These are phyloP conservation scores for Cutaneotrichosporon curvatum DNA, from an alignment of 1,284 basidiomycete genomes.

Conservation along the genomic window DNA sequence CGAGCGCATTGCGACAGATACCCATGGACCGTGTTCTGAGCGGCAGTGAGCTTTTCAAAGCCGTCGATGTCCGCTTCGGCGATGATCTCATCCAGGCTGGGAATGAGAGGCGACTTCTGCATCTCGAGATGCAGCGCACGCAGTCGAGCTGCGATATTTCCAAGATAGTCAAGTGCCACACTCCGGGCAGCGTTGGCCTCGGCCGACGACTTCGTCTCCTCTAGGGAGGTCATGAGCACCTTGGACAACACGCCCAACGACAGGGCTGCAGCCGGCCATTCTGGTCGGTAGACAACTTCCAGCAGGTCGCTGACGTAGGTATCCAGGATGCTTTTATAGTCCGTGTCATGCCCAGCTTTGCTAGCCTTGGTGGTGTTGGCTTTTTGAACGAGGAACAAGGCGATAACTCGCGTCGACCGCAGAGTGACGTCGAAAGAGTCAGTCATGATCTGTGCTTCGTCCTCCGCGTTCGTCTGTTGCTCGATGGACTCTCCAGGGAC, in stretches of 20 bases:
- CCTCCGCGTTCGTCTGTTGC: constrained; percentile 1
- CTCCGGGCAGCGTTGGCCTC: constrained; percentile 77
- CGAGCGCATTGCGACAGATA: constrained; percentile 24
- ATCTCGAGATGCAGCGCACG: constrained; percentile 49
- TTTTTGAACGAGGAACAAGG: constrained; percentile 73
- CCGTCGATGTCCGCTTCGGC: constrained; percentile 51
- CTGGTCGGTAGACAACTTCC: constrained; percentile 83
- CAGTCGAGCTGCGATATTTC: constrained; percentile 77
- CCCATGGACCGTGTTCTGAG: constrained; percentile 50
- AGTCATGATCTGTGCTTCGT: constrained; percentile 3
- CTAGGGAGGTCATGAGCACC: constrained; percentile 73
- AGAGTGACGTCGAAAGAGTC: constrained; percentile 58
- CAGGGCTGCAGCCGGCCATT: constrained; percentile 89
- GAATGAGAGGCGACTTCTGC: constrained; percentile 20
- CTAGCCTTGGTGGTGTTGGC: constrained; percentile 57
- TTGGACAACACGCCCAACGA: constrained; percentile 69
- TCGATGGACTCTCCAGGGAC: constrained; percentile 33
- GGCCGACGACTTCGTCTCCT: constrained; percentile 65
- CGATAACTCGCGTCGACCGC: constrained; percentile 75
- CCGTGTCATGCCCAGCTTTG: constrained; percentile 81
- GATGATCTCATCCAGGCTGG: constrained; percentile 65
- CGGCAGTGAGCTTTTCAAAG: constrained; percentile 53
- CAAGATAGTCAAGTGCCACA: constrained; percentile 85
- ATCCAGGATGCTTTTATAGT: constrained; percentile 85
- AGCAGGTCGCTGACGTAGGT: constrained; percentile 81